Conservation (phyloP, 768 basidiomycete species). For the Exidia glandulosa region DNA sequence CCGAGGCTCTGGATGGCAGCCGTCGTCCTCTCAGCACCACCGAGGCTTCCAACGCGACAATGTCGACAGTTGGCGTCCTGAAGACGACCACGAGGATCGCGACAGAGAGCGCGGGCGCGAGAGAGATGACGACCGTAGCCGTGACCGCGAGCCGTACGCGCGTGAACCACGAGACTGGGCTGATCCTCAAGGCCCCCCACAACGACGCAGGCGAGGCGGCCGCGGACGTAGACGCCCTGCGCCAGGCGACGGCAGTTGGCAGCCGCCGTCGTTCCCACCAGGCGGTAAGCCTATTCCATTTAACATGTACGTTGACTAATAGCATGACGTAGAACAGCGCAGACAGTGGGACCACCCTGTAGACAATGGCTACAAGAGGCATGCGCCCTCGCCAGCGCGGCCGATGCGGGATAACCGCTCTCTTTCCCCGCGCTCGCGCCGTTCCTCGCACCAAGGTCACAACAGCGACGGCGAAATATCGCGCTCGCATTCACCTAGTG, state of each 20-base stretch:
- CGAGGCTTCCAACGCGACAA: no score
- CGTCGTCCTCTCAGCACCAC: no score
- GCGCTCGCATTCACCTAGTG: not conserved
- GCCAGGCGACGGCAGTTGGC: no score
- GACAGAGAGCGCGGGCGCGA: not conserved
- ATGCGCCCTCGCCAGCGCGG: not conserved
- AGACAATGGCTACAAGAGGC: not conserved
- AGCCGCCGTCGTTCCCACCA: no score
- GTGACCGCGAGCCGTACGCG: not conserved
- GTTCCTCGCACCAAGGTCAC: not conserved
- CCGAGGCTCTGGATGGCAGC: no score
- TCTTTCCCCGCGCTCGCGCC: not conserved
- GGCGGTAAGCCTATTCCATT: no score
- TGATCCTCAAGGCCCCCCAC: not conserved
- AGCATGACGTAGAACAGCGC: not conserved
- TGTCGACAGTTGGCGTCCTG: not conserved
- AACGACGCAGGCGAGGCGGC: not conserved
- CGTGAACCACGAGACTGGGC: not conserved
- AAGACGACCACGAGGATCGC: not conserved
- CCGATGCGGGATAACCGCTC: conserved; percentile 1
- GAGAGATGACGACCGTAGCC: not conserved
- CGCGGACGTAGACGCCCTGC: no score
- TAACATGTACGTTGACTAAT: no score
- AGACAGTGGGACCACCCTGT: not conserved
- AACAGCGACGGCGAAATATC: not conserved